Base-by-base conservation (phyloP, 2,329 filamentous ascomycete genomes). In the Colletotrichum ledebouriae region DNA sequence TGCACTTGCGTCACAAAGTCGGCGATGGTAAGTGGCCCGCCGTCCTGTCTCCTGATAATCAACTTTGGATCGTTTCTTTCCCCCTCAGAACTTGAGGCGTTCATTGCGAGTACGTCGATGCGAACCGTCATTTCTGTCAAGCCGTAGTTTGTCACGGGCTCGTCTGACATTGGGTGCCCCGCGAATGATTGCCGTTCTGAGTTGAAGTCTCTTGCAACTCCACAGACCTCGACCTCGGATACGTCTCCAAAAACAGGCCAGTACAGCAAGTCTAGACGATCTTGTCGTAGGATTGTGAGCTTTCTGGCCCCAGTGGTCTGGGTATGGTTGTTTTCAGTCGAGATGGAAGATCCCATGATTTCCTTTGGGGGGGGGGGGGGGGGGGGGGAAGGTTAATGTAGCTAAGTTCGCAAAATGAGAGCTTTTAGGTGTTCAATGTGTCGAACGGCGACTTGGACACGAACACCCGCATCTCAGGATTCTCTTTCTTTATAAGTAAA, bases 1-100 rank as follows among this genome's bases (percentile, higher is more conserved):
- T 49, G 46, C 20, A 13, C 46, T 17, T 49, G 46, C 46, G 17
- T 49, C 46, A 49, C 46, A 9, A 49, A 49, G 46, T 49, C 46
- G 46, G 20, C 46, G 20, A 49, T 49, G 17, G 46, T 49, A 10
- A 49, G 10, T 4, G 46, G 17, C 3, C 17, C 11, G 22, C 46
- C 46, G 22, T 49, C 46, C 17, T 22, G 12, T 25, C 46, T 15
- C 46, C 25, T 49, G 46, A 49, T 25, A 13, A 49, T 10, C 11
- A 49, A 10, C 20, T 49, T 13, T 11, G 46, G 46, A 10, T 46
- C 42, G 13, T 46, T n/a, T 25, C 17, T 10, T 10, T 9, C 10
- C 3, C 17, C 1, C 9, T 25, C 20, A 9, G 17, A 25, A 13
- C 10, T 22, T 3, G 25, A 9, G 20, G 2, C 9, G 13, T 22